Conservation (phyloP, 768 basidiomycete genomes). For the Leucosporidium scottii region DNA sequence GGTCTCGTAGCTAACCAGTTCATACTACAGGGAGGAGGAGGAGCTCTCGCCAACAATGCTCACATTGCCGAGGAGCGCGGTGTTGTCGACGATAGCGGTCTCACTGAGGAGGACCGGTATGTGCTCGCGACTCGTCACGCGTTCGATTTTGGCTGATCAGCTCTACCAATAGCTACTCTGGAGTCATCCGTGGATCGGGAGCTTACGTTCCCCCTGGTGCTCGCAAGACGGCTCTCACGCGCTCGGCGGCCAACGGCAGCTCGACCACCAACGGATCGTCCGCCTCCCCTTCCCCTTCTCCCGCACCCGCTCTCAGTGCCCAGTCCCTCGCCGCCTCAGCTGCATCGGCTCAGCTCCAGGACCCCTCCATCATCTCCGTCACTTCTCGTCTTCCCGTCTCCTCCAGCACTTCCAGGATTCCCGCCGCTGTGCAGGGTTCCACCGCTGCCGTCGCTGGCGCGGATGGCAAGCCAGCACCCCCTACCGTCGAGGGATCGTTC, state of each 20-base stretch:
- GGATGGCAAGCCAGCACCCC: conserved; percentile 42
- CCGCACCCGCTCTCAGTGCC: background rate
- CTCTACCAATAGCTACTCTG: conserved; percentile 64
- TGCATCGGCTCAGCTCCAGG: conserved; percentile 15
- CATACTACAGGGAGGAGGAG: background rate
- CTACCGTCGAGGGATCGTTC: conserved; percentile 69
- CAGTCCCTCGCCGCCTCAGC: conserved; percentile 6
- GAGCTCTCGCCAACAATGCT: conserved; percentile 54
- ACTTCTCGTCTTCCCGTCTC: background rate
- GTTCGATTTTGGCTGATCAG: conserved; percentile 34
- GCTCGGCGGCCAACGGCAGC: background rate
- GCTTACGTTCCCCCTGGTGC: conserved; percentile 95
- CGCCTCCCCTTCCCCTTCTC: background rate
- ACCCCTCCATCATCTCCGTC: background rate
- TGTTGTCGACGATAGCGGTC: conserved; percentile 59
- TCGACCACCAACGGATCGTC: conserved; percentile 5
- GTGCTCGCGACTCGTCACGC: conserved; percentile 34
- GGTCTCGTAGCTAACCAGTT: background rate
- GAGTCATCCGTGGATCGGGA: conserved; percentile 76
- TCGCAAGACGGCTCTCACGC: conserved; percentile 47
- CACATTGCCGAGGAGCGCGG: conserved; percentile 85
- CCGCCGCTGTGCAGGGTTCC: conserved; percentile 29
- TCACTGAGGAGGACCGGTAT: conserved; percentile 95
- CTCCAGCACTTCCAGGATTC: conserved; percentile 31
- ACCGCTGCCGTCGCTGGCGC: conserved; percentile 9